Evolutionary conservation across 768 basidiomycete genomes (phyloP).

Genomic region (Termitomyces eurrhizus): DNA sequence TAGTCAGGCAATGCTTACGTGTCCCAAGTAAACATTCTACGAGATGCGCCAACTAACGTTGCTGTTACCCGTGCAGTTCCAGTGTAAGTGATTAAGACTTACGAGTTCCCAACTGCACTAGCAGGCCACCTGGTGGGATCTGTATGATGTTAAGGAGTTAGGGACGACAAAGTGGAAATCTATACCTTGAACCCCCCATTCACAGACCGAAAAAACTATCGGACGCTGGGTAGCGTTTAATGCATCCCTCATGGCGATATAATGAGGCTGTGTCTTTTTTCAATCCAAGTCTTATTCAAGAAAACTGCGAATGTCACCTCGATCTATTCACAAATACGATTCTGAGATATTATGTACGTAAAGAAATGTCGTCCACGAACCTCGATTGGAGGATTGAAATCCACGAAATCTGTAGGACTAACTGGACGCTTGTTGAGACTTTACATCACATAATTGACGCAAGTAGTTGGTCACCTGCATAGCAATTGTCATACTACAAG

Average conservation of each 20-base stretch:
- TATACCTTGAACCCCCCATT: slow-evolving; percentile 41
- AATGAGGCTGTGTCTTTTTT: slow-evolving; percentile 31
- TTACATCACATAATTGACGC: background rate
- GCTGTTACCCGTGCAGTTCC: background rate
- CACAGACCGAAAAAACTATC: slow-evolving; percentile 50
- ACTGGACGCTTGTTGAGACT: slow-evolving; percentile 17
- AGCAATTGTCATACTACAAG: slow-evolving; percentile 45
- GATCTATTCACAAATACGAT: slow-evolving; percentile 22
- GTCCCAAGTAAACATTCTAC: slow-evolving; percentile 21
- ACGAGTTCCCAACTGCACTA: slow-evolving; percentile 43
- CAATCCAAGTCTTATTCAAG: background rate
- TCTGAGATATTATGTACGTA: background rate
- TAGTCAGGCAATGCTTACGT: background rate
- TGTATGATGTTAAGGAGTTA: slow-evolving; percentile 1
- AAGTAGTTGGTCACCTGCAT: slow-evolving; percentile 27
- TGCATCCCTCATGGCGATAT: slow-evolving; percentile 42
- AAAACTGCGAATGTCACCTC: slow-evolving; percentile 22
- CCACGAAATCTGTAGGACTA: slow-evolving; percentile 40
- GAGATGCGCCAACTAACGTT: slow-evolving; percentile 38
- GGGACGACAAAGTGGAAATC: background rate
- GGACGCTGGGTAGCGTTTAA: slow-evolving; percentile 39
- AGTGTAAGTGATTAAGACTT: slow-evolving; percentile 5
- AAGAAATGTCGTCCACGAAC: slow-evolving; percentile 20
- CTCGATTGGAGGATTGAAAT: slow-evolving; percentile 39
- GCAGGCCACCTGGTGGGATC: slow-evolving; percentile 51